Conservation (phyloP, 1,284 basidiomycete genomes). For the Microbotryum saponariae region DNA sequence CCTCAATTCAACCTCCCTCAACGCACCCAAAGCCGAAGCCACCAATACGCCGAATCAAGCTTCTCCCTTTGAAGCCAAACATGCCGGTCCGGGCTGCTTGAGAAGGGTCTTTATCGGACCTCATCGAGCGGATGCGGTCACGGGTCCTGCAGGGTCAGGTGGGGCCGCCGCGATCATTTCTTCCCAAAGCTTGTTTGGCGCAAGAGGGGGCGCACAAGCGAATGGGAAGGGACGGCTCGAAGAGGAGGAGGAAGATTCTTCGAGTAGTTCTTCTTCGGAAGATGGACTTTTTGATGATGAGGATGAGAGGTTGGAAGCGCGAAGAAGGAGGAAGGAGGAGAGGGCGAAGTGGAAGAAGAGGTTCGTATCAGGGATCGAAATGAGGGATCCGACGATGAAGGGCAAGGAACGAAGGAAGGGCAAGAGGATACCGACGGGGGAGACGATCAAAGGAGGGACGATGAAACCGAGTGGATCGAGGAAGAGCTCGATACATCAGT, state of each 20-base stretch:
- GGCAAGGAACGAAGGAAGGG: neutral
- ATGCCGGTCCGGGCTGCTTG: constrained; percentile 3
- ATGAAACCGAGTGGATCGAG: neutral
- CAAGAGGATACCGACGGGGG: neutral
- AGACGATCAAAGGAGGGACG: neutral
- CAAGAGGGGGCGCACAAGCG: neutral
- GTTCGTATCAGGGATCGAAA: neutral
- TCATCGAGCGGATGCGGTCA: constrained; percentile 3
- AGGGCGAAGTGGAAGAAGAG: neutral
- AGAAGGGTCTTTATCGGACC: constrained; percentile 26
- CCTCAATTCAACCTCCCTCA: no score
- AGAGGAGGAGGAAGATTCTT: neutral
- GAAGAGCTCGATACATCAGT: constrained; percentile 12
- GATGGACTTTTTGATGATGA: neutral
- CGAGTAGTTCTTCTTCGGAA: neutral
- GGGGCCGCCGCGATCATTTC: neutral
- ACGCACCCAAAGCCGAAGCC: no score
- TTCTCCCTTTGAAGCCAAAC: constrained; percentile 12
- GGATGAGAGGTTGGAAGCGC: neutral
- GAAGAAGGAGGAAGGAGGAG: neutral
- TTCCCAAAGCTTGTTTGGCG: no score
- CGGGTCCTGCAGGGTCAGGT: neutral
- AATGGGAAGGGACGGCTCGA: neutral
- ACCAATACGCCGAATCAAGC: no score
- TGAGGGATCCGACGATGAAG: neutral